These are phyloP conservation scores for Macrolepiota albuminosa DNA, from an alignment of 768 basidiomycete genomes.

Conservation along the genomic window DNA sequence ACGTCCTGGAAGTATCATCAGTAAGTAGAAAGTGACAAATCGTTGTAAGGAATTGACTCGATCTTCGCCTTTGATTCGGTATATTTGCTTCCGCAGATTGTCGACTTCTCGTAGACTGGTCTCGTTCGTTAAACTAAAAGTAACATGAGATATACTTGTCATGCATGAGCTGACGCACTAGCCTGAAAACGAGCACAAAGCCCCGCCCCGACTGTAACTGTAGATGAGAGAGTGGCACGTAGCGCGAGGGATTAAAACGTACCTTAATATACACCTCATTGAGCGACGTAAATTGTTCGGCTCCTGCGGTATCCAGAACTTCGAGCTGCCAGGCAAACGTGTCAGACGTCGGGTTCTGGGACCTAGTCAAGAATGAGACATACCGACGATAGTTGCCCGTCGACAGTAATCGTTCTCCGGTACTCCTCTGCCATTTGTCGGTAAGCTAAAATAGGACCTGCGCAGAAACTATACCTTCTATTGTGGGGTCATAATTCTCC, in stretches of 20 bases:
- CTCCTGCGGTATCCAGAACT: constrained; percentile 78
- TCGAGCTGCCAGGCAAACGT: constrained; percentile 49
- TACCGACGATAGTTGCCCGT: constrained; percentile 60
- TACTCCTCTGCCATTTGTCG: constrained; percentile 56
- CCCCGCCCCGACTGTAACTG: constrained; percentile 58
- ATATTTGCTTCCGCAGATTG: constrained; percentile 75
- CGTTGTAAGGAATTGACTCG: constrained; percentile 34
- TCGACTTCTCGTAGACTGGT: constrained; percentile 78
- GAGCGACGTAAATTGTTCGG: constrained; percentile 79
- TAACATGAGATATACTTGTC: constrained; percentile 4
- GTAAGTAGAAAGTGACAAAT: constrained; percentile 5
- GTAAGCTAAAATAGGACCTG: not conserved
- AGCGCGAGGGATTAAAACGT: not conserved
- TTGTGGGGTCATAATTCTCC: constrained; percentile 79
- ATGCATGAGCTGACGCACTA: constrained; percentile 5
- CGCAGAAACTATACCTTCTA: constrained; percentile 54
- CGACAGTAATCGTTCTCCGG: constrained; percentile 57
- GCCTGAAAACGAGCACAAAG: constrained; percentile 84
- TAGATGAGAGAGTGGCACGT: constrained; percentile 2
- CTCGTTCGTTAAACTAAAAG: constrained; percentile 72
- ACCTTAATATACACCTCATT: constrained; percentile 85
- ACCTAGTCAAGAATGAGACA: constrained; percentile 16
- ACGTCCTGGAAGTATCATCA: constrained; percentile 36
- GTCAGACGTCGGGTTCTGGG: not conserved
- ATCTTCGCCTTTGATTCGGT: constrained; percentile 70